Evolutionary conservation across 106 monocot genomes (phyloP).

Genomic region (Cymbidium sinense): DNA sequence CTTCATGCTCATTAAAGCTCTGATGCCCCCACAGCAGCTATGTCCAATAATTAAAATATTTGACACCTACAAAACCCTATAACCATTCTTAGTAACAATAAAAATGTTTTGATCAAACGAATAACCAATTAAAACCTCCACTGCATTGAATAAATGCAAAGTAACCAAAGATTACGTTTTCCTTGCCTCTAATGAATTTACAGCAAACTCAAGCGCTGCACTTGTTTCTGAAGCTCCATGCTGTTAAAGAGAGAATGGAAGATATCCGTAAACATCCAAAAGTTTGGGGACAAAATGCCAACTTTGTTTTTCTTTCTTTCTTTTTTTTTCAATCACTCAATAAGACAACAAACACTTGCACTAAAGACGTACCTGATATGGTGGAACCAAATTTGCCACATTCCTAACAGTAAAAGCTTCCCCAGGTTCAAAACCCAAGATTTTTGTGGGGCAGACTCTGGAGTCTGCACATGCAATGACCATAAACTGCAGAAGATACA

Average conservation of each 20-base stretch:
- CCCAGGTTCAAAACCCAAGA: constrained; percentile 89
- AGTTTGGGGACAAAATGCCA: neutral
- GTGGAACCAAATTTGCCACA: constrained; percentile 92
- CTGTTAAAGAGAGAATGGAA: constrained; percentile 26
- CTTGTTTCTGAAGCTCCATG: constrained; percentile 86
- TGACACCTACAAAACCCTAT: constrained; percentile 41
- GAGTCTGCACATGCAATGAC: constrained; percentile 98
- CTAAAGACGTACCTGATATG: constrained; percentile 55
- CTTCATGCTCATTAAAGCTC: constrained; percentile 84
- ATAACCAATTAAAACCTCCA: neutral
- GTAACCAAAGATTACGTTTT: neutral
- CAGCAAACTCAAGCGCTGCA: constrained; percentile 97
- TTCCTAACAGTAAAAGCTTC: constrained; percentile 95
- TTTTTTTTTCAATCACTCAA: neutral
- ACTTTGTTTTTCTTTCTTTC: too few relatives aligned
- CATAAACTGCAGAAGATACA: constrained; percentile 71
- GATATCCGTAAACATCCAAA: neutral
- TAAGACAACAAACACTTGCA: neutral
- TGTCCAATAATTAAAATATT: constrained; percentile 92
- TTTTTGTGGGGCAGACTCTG: constrained; percentile 83
- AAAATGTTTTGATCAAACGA: neutral
- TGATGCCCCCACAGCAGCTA: constrained; percentile 94
- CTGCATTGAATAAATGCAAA: neutral
- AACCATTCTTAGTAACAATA: neutral
- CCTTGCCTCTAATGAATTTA: constrained; percentile 72